A percentile compares a stretch with the other conserved stretches of the same genome.
phyloP scores from a whole-genome alignment of 306 rosid genomes.

The Fragaria iinumae region DNA sequence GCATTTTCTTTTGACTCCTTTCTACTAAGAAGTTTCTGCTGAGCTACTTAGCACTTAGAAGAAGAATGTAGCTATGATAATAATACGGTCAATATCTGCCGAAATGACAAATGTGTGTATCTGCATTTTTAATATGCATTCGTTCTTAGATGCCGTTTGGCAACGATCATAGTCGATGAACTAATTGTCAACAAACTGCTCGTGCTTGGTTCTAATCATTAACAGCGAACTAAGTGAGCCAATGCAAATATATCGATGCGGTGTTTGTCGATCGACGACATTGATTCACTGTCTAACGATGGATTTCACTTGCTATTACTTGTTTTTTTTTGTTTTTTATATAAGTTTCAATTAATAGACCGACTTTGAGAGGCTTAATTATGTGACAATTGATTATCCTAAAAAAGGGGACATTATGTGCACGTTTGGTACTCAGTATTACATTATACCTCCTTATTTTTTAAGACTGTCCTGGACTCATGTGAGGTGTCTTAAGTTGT shows the following conservation, averaged over 20 bases:
- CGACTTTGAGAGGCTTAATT: too few relatives aligned
- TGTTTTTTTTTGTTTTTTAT: too few relatives aligned
- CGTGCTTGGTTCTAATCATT: background rate
- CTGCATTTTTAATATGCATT: background rate
- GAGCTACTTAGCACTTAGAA: background rate
- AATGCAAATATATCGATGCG: background rate
- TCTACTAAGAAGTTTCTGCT: background rate
- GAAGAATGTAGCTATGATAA: background rate
- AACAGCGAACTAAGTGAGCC: background rate
- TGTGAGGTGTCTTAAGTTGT: too few relatives aligned
- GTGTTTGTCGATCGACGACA: background rate
- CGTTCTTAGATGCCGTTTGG: background rate
- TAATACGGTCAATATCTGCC: background rate
- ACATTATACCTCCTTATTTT: too few relatives aligned
- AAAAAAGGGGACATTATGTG: too few relatives aligned
- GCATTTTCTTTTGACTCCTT: background rate
- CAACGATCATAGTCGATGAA: background rate
- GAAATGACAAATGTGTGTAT: background rate
- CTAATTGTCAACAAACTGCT: background rate
- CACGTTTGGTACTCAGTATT: too few relatives aligned
- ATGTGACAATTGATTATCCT: too few relatives aligned
- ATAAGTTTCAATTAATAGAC: too few relatives aligned
- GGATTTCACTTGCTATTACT: too few relatives aligned
- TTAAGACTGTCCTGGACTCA: too few relatives aligned
- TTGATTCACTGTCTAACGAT: background rate